Conservation (phyloP, 2,329 filamentous ascomycete genomes). For the Fusarium sp. region DNA sequence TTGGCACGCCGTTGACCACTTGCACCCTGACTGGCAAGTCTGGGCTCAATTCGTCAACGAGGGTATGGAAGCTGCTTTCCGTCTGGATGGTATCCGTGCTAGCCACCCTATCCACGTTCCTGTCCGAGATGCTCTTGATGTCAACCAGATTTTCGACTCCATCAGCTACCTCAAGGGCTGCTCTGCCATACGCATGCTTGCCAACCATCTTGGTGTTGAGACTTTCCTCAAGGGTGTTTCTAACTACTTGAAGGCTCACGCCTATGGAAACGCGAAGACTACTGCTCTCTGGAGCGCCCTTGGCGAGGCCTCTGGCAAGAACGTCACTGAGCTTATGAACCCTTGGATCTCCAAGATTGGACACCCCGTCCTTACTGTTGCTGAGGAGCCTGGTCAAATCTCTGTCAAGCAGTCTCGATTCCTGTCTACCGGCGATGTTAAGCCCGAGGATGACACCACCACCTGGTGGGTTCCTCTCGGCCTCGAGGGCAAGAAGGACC, state of each 20-base stretch:
- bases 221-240: slow-evolving; percentile 91
- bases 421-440: slow-evolving; percentile 88
- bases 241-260: slow-evolving; percentile 86
- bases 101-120: slow-evolving; percentile 97
- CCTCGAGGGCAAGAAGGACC: slow-evolving; percentile 76
- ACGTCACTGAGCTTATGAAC: slow-evolving; percentile 88
- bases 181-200: slow-evolving; percentile 96
- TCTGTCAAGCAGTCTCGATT: slow-evolving; percentile 87
- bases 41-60: slow-evolving; percentile 98
- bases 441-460: slow-evolving; percentile 88
- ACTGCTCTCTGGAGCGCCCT: slow-evolving; percentile 90
- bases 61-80: slow-evolving; percentile 89
- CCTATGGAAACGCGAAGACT: slow-evolving; percentile 90
- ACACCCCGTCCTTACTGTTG: slow-evolving; percentile 87
- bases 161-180: slow-evolving; percentile 98
- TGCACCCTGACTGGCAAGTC: slow-evolving; percentile 96
- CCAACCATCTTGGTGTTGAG: slow-evolving; percentile 85
- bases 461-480: slow-evolving; percentile 96
- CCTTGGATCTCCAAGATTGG: slow-evolving; percentile 96
- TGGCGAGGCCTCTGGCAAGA: slow-evolving; percentile 84
- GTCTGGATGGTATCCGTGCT: slow-evolving; percentile 86
- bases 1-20: slow-evolving; percentile 88
- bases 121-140: slow-evolving; percentile 90
- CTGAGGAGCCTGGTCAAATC: slow-evolving; percentile 84
- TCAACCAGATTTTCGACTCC: slow-evolving; percentile 97